Evolutionary conservation across 345 rosid genomes (phyloP), one percentile per base, ranked within the genome.

Genomic region (Iberis pinnata): DNA sequence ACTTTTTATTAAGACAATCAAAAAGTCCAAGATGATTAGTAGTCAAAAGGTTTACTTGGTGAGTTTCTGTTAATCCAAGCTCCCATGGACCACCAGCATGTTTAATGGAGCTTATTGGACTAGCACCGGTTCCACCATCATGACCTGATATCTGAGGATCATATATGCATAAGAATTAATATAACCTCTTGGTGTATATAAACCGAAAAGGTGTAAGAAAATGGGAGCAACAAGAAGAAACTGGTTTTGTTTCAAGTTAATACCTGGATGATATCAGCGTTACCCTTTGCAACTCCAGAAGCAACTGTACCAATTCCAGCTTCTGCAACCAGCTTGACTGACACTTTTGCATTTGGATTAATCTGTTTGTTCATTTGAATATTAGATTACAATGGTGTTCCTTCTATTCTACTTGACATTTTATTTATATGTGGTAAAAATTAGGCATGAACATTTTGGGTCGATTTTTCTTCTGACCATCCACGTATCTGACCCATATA

Each of bases 1-100:
- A n/a, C n/a, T 24, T 51, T 49, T 20, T 9, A 9, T 42, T 7
- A 52, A 18, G 41, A 35, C 10, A 64, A 26, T 41, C 31, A 55
- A 4, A 56, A 18, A 0, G 15, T 44, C 49, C 13, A 38, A 53
- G 16, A 43, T 16, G 37, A 9, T n/a, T 20, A 38, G 27, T 29
- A 12, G 20, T 16, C 46, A 61, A 50, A 43, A 57, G n/a, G 41
- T 48, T 56, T 54, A 92, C 96, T 83, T 92, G 96, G 74, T 88
- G 82, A 45, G 88, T 76, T 77, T 92, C 98, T 14, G 95, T 78
- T 38, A 92, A 69, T 53, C 96, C 98, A 69, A 92, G 94, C 60
- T 92, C 98, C 98, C 96, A 92, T 22, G 98, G 98, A 18, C 98
- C 98, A 69, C 98, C 96, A 61, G 98, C 98, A 65, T 92, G 96